A percentile compares a stretch with the other conserved stretches of the same genome.
These are phyloP conservation scores for Colletotrichum sp. DNA, from an alignment of 2,329 filamentous ascomycete genomes.

Conservation along the genomic window DNA sequence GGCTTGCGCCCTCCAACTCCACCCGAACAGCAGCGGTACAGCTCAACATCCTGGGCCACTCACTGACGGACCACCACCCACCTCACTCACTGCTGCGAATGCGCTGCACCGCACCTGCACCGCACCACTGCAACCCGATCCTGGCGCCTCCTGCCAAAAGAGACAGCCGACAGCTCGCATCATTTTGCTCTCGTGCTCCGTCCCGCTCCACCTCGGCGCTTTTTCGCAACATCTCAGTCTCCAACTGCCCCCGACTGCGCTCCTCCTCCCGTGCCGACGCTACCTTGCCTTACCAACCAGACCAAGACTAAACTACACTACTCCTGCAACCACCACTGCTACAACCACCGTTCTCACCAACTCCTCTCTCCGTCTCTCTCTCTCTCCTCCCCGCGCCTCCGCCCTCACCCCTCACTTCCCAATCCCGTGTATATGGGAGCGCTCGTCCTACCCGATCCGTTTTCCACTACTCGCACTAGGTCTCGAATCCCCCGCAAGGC, in stretches of 20 bases:
- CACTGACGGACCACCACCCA: neutral
- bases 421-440: constrained; percentile 15
- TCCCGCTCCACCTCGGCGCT: constrained; percentile 22
- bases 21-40: neutral
- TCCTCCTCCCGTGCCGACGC: neutral
- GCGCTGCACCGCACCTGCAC: neutral
- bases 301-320: neutral
- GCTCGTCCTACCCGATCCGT: constrained; percentile 1
- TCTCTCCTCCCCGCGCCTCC: neutral
- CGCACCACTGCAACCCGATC: neutral
- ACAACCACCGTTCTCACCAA: neutral
- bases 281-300: neutral
- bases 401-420: constrained; percentile 25
- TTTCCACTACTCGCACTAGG: constrained; percentile 1
- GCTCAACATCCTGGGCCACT: neutral
- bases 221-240: constrained; percentile 21
- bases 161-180: constrained; percentile 17
- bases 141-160: constrained; percentile 14
- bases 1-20: neutral
- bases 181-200: constrained; percentile 21
- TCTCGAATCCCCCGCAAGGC: constrained; percentile 30
- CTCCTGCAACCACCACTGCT: neutral
- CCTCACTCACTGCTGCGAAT: neutral
- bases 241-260: constrained; percentile 12
- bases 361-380: neutral